Evolutionary conservation across 2,329 filamentous ascomycete genomes (phyloP), one percentile per base, ranked within the genome.

Genomic region (Hymenoscyphus occultus): DNA sequence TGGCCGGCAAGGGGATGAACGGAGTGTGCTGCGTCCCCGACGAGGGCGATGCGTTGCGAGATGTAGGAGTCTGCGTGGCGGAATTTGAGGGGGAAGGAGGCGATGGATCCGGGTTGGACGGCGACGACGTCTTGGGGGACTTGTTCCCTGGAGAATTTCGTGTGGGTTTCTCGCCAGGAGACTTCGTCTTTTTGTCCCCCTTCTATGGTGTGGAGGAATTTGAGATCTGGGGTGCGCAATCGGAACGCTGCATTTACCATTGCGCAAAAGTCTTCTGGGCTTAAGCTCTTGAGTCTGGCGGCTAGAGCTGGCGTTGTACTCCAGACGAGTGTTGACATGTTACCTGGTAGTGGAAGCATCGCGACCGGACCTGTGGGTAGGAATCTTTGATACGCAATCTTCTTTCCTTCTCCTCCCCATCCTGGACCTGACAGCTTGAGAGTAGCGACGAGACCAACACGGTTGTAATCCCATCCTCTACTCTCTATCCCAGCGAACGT

Each of bases 181-280:
- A 95, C 81, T 77, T 98, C 94, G n/a, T 90, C 88, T 39, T 82
- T 83, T 64, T 92, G 88, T 0, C 82, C 83, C 0, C 78, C 75
- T 59, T 77, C 66, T 71, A 84, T 81, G 0, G 84, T 87, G 77
- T 96, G 90, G 82, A 98, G 87, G 78, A 91, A 98, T 51, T 85
- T 84, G 4, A 99, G 80, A 76, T 99, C 95, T 1, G 90, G 86
- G 16, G 90, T 84, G 65, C 84, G 84, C 19, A 99, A 83, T 13
- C 93, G 87, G 80, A 99, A 97, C 0, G 92, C 95, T 0, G 94
- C 93, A 75, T 99, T 98, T 70, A 99, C 91, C 84, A 94, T 90
- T 39, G 92, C 89, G 16, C 89, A 80, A 74, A 99, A 96, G 74
- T 96, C 90, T 59, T 81, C 80, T 0, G 87, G 77, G 0, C 87